Evolutionary conservation across 1,284 basidiomycete genomes (phyloP), one percentile per base, ranked within the genome.

Genomic region (Rhizopogon hawkerae): DNA sequence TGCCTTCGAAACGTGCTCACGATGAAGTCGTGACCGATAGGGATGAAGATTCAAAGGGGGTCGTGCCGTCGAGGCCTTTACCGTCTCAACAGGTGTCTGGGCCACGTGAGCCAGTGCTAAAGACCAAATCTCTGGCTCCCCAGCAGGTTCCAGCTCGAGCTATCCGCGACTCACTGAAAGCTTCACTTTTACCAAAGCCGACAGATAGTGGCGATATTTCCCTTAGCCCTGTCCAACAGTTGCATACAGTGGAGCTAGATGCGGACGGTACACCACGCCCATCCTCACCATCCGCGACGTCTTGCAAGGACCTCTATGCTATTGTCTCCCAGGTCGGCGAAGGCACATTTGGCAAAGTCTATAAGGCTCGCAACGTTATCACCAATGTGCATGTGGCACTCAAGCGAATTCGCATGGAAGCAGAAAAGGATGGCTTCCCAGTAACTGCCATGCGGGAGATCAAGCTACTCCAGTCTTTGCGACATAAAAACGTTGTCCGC

Each of bases 361-460:
- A 97, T 76, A 99, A 99, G 68, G 96, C 96, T 1, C 79, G 83
- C 46, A 93, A 93, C 56, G 83, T 80, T 9, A 73, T 83, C 34
- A 87, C 81, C 11, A 85, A 83, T 18, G 67, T 77, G 2, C 74
- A 88, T 51, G 93, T 98, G 24, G 96, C 96, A 3, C 72, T 99
- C 52, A 99, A 99, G 73, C 82, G 93, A 53, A 98, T 99, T 64
- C 81, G 94, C 41, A 98, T 98, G 95, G 96, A 99, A 65, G 79
- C 86, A 3, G 97, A 98, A 69, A 85, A 83, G 62, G 97, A 99
- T 63, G 96, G 96, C 0, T 98, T 99, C 67, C 97, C 96, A 13
- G 91, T 99, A 14, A 99, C 96, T 29, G 94, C 96, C 0, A 95
- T 98, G 87, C 81, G 96, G 45, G 96, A 99, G 71, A 97, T 99